A percentile compares a stretch with the other conserved stretches of the same genome.
phyloP scores from a whole-genome alignment of 495 filamentous ascomycete genomes.

The Hypoxylon rickii region DNA sequence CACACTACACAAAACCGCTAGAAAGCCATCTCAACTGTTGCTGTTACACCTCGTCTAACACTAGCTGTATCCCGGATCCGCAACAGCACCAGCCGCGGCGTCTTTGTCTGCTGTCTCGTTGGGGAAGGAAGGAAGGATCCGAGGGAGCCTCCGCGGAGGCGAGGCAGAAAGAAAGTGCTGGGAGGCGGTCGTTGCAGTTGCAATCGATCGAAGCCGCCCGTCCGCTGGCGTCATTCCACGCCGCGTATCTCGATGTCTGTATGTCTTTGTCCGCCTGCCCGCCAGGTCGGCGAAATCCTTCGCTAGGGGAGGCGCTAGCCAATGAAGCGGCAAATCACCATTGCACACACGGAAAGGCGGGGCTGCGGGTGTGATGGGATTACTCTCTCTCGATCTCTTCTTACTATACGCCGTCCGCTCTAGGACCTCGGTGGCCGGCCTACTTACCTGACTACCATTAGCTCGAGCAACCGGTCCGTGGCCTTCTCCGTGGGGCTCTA shows the following conservation, averaged over 20 bases:
- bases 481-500: too few species aligned
- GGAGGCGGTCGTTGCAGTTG: too few species aligned
- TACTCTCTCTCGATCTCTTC: neutral
- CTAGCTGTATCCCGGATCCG: too few species aligned
- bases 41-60: too few species aligned
- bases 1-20: too few species aligned
- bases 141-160: too few species aligned
- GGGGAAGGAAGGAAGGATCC: too few species aligned
- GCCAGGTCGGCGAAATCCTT: neutral
- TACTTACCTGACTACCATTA: slow-evolving; percentile 10
- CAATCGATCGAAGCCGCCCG: too few species aligned
- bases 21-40: too few species aligned
- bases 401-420: slow-evolving; percentile 9
- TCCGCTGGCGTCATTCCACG: neutral
- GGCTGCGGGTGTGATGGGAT: neutral
- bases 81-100: too few species aligned
- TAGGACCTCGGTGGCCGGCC: neutral
- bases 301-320: neutral
- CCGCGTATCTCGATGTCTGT: neutral
- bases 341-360: neutral
- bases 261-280: neutral
- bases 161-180: too few species aligned
- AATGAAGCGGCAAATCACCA: neutral
- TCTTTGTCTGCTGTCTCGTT: too few species aligned
- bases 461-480: slow-evolving; percentile 16